phyloP scores from a whole-genome alignment of 1,284 basidiomycete species.

The Flammula alnicola region DNA sequence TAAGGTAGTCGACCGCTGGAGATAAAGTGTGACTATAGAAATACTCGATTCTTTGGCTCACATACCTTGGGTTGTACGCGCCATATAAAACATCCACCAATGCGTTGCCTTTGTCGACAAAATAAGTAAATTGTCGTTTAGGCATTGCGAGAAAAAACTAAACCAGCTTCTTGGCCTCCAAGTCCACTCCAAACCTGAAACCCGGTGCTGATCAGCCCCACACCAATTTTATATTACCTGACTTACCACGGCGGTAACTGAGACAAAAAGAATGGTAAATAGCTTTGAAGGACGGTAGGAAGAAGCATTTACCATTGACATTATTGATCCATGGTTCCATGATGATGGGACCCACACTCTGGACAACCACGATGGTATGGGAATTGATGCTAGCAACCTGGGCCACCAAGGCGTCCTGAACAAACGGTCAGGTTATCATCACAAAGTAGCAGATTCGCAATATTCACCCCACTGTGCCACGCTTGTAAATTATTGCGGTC shows the following conservation, averaged over 20 bases:
- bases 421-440: background rate
- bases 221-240: background rate
- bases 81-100: conserved; percentile 68
- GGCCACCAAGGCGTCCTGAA: conserved; percentile 58
- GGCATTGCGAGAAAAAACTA: conserved; percentile 19
- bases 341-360: conserved; percentile 72
- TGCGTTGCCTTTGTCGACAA: conserved; percentile 50
- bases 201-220: background rate
- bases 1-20: conserved; percentile 59
- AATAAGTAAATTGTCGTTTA: conserved; percentile 26
- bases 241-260: conserved; percentile 56
- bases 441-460: background rate
- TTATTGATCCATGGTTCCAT: conserved; percentile 72
- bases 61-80: conserved; percentile 66
- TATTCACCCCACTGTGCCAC: conserved; percentile 64
- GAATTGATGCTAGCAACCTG: conserved; percentile 56
- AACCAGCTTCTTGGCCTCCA: conserved; percentile 74
- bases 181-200: conserved; percentile 57
- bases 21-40: background rate
- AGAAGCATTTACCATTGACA: conserved; percentile 53
- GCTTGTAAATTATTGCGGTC: conserved; percentile 73
- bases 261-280: background rate
- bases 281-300: background rate
- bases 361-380: conserved; percentile 78
- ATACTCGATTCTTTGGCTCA: background rate